These are phyloP conservation scores for Singerocomus rubriflavus DNA, from an alignment of 1,284 basidiomycete genomes.

Conservation along the genomic window DNA sequence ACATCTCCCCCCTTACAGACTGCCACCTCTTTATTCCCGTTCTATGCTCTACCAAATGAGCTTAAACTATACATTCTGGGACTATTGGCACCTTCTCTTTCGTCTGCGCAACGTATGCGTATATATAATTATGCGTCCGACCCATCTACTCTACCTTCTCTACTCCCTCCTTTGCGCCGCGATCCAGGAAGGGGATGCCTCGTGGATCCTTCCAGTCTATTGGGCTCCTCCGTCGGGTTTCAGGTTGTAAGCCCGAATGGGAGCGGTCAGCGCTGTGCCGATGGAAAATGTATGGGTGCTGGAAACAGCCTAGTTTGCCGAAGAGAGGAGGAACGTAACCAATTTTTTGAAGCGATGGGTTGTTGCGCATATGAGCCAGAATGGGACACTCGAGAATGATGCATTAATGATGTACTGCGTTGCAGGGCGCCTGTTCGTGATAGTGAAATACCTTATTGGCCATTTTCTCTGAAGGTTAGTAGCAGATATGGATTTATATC, in stretches of 20 bases:
- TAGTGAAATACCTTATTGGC: neutral
- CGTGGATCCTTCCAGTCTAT: conserved; percentile 34
- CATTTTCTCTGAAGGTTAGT: neutral
- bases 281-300: conserved; percentile 37
- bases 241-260: conserved; percentile 6
- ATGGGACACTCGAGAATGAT: conserved; percentile 10
- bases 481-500: conserved; percentile 13
- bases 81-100: conserved; percentile 56
- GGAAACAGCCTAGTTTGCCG: conserved; percentile 39
- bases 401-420: neutral
- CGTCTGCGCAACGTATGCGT: conserved; percentile 50
- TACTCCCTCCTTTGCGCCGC: conserved; percentile 36
- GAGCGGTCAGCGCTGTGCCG: conserved; percentile 27
- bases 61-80: conserved; percentile 58
- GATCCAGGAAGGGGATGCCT: conserved; percentile 27
- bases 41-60: conserved; percentile 53
- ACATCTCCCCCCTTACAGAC: conserved; percentile 20
- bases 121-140: conserved; percentile 56
- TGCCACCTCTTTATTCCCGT: conserved; percentile 34
- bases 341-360: conserved; percentile 45
- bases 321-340: conserved; percentile 40
- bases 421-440: neutral
- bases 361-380: conserved; percentile 48
- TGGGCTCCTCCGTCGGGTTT: conserved; percentile 16
- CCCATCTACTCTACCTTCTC: conserved; percentile 50